A percentile compares a stretch with the other conserved stretches of the same genome.
Evolutionary conservation across 306 rosid genomes (phyloP).

Genomic region (Prunus dulcis): DNA sequence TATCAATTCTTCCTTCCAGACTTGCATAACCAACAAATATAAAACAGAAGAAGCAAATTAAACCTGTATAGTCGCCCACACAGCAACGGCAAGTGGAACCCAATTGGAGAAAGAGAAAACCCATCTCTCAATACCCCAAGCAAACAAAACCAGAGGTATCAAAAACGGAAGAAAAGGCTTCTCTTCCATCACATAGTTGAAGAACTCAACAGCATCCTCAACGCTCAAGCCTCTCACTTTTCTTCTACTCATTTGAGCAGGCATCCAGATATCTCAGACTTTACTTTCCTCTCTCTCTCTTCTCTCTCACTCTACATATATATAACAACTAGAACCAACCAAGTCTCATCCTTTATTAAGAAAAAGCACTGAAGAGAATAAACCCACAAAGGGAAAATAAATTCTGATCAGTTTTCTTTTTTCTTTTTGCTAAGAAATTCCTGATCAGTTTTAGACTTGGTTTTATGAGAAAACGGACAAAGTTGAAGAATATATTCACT

Average conservation of each 20-base stretch:
- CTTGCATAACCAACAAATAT: background rate
- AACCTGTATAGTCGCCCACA: constrained; percentile 90
- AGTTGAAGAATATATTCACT: background rate
- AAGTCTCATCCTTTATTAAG: background rate
- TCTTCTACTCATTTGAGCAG: constrained; percentile 50
- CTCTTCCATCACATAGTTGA: constrained; percentile 42
- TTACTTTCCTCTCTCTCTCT: background rate
- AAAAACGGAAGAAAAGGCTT: constrained; percentile 56
- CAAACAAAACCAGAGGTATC: constrained; percentile 62
- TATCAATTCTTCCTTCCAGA: background rate
- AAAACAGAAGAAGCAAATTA: background rate
- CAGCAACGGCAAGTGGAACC: constrained; percentile 75
- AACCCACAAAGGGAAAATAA: background rate
- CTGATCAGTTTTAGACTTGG: no score
- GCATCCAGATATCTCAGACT: constrained; percentile 5
- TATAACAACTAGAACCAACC: background rate
- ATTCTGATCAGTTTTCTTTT: background rate
- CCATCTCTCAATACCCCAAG: constrained; percentile 88
- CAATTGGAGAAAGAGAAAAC: constrained; percentile 75
- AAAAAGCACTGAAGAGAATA: background rate
- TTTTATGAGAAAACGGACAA: background rate
- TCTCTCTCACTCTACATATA: background rate
- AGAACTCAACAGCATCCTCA: constrained; percentile 54
- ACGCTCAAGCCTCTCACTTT: constrained; percentile 27
- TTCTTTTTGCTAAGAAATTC: no score